phyloP scores from a whole-genome alignment of 352 stramenopile species.

The Phytophthora ohioensis region DNA sequence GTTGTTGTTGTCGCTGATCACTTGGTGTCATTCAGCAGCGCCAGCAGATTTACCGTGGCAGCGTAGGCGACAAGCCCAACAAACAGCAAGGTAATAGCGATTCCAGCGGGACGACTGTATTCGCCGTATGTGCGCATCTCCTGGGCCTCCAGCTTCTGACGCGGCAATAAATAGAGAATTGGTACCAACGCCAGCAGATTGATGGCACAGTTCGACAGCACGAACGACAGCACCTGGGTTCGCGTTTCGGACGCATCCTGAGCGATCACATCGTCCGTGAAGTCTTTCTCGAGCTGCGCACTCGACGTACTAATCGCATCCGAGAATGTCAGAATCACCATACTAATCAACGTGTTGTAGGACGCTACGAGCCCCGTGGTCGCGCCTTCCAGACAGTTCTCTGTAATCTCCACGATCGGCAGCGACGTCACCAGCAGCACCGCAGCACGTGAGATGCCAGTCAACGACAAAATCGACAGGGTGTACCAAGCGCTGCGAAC shows the following conservation, averaged over 20 bases:
- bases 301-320: conserved; percentile 65
- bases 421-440: conserved; percentile 64
- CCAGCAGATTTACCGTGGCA: conserved; percentile 53
- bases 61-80: conserved; percentile 53
- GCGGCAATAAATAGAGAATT: conserved; percentile 74
- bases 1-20: conserved; percentile 12
- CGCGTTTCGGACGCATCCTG: conserved; percentile 45
- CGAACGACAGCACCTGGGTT: conserved; percentile 48
- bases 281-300: conserved; percentile 45
- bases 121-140: conserved; percentile 68
- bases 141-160: conserved; percentile 70
- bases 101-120: conserved; percentile 49
- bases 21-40: conserved; percentile 44
- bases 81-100: conserved; percentile 52
- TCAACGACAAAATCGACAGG: conserved; percentile 51
- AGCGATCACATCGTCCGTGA: conserved; percentile 42
- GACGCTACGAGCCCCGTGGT: conserved; percentile 71
- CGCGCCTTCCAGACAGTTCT: conserved; percentile 76
- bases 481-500: conserved; percentile 61
- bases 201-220: conserved; percentile 55
- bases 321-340: conserved; percentile 68
- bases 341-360: conserved; percentile 70
- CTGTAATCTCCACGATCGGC: conserved; percentile 77
- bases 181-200: conserved; percentile 63
- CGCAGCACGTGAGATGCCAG: conserved; percentile 49